Evolutionary conservation across 2,329 filamentous ascomycete species (phyloP), one percentile per base, ranked within the genome.

Genomic region (Penicillium sp.): DNA sequence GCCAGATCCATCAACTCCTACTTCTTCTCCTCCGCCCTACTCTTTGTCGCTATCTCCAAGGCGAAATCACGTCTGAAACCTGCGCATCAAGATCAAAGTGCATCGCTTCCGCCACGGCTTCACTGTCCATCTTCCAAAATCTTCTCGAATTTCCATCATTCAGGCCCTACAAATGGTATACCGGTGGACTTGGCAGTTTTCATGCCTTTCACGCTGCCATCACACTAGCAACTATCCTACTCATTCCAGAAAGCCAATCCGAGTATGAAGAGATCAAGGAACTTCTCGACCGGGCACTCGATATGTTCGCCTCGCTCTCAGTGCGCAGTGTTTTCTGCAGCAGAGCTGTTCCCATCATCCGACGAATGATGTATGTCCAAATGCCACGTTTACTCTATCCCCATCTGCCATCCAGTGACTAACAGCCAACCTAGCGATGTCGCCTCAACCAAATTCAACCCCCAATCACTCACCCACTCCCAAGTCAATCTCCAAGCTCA

Each of bases 181-280:
- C 67, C 26, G 67, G 70, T 27, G 70, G 71, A 2, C 56, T 73
- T 2, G 73, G 72, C 6, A 73, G 70, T 48, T 76, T 75, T 54
- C 71, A 76, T 36, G 71, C 74, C 1, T 75, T 76, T 53, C 72
- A 75, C 41, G 73, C 70, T 1, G 72, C 72, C 6, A 66, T 74
- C 0, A 67, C 70, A 6, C 53, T 74, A 2, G 62, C 65, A 6
- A 54, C 64, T 3, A 63, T 68, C 16, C 55, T 72, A 7, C 61
- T 68, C 46, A 62, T 66, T 29, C 63, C 68, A 0, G 65, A 71
- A 18, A 64, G 54, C 46, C 59, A 62, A 10, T 52, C 57, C 27
- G 69, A 74, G 44, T 70, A 64, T 18, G 56, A 64, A 40, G 66
- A 70, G 41, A 67, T 61, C 16, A 67, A 70, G 39, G 61, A 60